These are phyloP conservation scores for Talinum fruticosum DNA, from an alignment of 148 eudicot genomes.

Conservation along the genomic window DNA sequence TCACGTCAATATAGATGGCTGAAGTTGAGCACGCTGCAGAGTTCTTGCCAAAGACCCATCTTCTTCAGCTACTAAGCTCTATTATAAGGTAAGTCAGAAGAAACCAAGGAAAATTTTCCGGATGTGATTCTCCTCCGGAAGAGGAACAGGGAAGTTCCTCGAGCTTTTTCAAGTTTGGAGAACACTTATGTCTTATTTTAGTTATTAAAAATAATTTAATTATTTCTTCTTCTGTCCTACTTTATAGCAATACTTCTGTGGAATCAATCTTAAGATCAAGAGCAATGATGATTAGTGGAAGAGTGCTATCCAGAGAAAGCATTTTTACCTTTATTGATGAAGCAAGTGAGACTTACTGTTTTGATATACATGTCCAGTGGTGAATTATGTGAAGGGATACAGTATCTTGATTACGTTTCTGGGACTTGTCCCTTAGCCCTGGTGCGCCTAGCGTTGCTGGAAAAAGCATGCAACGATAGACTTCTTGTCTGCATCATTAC, in stretches of 20 bases:
- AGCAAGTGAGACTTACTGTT: slow-evolving; percentile 42
- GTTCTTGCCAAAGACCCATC: slow-evolving; percentile 61
- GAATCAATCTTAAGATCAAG: slow-evolving; percentile 75
- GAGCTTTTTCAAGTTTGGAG: background rate
- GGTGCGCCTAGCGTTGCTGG: background rate
- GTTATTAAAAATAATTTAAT: background rate
- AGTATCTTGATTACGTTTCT: background rate
- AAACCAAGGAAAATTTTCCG: background rate
- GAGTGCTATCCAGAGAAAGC: slow-evolving; percentile 75
- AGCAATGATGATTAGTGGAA: slow-evolving; percentile 83
- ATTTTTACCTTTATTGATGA: slow-evolving; percentile 47
- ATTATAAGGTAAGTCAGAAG: slow-evolving; percentile 55
- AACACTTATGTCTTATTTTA: background rate
- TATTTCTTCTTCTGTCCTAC: background rate
- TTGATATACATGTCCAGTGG: background rate
- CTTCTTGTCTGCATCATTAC: background rate
- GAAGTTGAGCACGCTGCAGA: slow-evolving; percentile 74
- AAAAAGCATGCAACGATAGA: background rate
- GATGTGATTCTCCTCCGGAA: background rate
- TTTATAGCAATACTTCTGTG: slow-evolving; percentile 48
- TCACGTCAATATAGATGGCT: slow-evolving; percentile 50
- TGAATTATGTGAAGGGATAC: background rate
- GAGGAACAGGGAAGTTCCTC: background rate
- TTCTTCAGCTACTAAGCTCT: slow-evolving; percentile 68
- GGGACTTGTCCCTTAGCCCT: background rate